Evolutionary conservation across 768 basidiomycete species (phyloP).

Genomic region (Auriculariales sp.): DNA sequence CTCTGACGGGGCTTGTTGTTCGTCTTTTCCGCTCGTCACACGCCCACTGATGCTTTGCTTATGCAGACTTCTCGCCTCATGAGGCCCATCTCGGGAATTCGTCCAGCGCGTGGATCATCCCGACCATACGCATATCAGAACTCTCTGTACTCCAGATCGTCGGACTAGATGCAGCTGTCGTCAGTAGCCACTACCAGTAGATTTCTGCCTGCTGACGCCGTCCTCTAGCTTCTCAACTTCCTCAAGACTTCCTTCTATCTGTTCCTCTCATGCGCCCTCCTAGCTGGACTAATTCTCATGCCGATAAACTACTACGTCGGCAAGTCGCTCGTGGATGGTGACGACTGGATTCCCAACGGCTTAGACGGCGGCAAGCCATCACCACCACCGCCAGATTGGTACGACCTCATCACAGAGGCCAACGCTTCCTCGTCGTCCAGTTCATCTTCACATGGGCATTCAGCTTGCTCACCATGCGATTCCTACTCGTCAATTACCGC

Average conservation of each 20-base stretch:
- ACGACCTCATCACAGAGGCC: constrained; percentile 81
- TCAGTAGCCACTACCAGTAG: constrained; percentile 24
- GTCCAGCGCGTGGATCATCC: constrained; percentile 94
- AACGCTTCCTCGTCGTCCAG: constrained; percentile 77
- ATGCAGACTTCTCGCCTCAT: constrained; percentile 77
- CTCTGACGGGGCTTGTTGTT: too few relatives aligned
- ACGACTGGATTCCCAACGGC: constrained; percentile 21
- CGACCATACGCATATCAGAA: constrained; percentile 81
- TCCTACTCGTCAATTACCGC: constrained; percentile 79
- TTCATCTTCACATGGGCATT: constrained; percentile 91
- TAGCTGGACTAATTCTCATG: constrained; percentile 78
- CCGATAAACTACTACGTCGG: constrained; percentile 86
- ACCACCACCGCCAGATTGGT: constrained; percentile 42
- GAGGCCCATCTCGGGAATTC: constrained; percentile 77
- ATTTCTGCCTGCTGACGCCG: not conserved
- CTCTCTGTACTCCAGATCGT: constrained; percentile 92
- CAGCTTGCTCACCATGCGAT: constrained; percentile 71
- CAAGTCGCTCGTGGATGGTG: constrained; percentile 29
- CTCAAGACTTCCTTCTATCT: constrained; percentile 90
- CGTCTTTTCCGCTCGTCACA: not conserved
- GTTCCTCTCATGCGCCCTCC: constrained; percentile 74
- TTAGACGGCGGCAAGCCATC: constrained; percentile 19
- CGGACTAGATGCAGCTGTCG: constrained; percentile 91
- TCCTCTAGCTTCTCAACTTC: constrained; percentile 73
- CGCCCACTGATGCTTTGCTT: not conserved